Evolutionary conservation across 2,329 filamentous ascomycete species (phyloP).

Genomic region (Hymenoscyphus occultus): DNA sequence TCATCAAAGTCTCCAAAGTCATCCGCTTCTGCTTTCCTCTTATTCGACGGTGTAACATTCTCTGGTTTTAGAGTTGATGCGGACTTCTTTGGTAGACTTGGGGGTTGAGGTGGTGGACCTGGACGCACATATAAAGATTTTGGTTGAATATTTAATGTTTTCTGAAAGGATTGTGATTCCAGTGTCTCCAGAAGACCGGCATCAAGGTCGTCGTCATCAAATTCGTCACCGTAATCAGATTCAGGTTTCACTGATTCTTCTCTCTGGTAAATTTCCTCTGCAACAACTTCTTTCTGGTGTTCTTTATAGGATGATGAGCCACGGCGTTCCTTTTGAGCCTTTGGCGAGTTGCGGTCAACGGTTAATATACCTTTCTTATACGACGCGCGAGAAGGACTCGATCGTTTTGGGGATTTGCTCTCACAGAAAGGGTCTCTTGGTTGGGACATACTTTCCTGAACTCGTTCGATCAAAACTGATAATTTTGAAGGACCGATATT

Average conservation of each 20-base stretch:
- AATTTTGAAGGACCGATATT: conserved; percentile 53
- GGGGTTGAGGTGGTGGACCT: conserved; percentile 5
- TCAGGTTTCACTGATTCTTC: conserved; percentile 13
- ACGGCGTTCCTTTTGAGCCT: not conserved
- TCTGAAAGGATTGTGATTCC: conserved; percentile 42
- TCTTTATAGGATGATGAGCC: not conserved
- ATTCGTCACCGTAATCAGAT: conserved; percentile 37
- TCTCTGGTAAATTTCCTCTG: not conserved
- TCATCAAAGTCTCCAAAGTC: conserved; percentile 68
- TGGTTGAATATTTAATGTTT: not conserved
- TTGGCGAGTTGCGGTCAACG: not conserved
- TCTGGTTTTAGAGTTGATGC: not conserved
- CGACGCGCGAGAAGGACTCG: not conserved
- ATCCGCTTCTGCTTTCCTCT: conserved; percentile 39
- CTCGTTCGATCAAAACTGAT: conserved; percentile 63
- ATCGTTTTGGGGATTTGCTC: not conserved
- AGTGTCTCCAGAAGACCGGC: conserved; percentile 49
- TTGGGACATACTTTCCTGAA: conserved; percentile 49
- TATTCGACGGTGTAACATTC: not conserved
- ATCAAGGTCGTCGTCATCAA: conserved; percentile 53
- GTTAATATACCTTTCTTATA: not conserved
- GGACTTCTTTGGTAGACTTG: not conserved
- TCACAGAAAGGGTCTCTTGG: conserved; percentile 30
- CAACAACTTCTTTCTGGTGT: not conserved
- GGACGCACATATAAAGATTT: conserved; percentile 3